These are phyloP conservation scores for Hypoxylon sp. DNA, from an alignment of 2,329 filamentous ascomycete genomes.

Conservation along the genomic window DNA sequence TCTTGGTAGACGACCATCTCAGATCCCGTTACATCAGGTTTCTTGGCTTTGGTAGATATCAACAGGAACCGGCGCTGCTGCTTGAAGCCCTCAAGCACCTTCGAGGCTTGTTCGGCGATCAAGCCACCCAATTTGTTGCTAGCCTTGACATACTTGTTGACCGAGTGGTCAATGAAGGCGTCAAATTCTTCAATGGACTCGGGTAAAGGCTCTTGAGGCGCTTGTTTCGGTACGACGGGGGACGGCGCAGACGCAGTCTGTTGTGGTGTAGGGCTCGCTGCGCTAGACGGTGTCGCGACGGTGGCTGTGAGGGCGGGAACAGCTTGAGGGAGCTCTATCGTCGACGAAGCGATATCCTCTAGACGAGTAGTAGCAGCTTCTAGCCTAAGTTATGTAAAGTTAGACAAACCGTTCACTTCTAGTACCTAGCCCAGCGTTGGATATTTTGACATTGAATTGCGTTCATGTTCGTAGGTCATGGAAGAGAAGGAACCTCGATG, in stretches of 20 bases:
- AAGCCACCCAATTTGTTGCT: constrained; percentile 83
- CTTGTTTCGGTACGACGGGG: constrained; percentile 53
- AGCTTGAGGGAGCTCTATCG: constrained; percentile 69
- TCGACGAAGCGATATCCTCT: constrained; percentile 92
- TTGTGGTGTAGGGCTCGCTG: constrained; percentile 57
- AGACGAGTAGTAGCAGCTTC: constrained; percentile 96
- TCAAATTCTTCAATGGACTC: constrained; percentile 91
- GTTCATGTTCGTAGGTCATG: background rate
- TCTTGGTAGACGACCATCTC: constrained; percentile 77
- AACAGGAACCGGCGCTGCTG: constrained; percentile 90
- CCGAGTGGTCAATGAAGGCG: constrained; percentile 76
- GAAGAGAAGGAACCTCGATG: constrained; percentile 18
- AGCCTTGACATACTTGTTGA: constrained; percentile 81
- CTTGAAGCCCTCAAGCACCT: constrained; percentile 75
- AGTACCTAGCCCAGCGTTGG: background rate
- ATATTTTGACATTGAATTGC: background rate
- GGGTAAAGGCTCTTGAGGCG: constrained; percentile 71
- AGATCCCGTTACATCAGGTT: constrained; percentile 76
- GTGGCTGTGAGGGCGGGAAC: constrained; percentile 60
- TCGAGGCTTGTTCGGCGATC: constrained; percentile 78
- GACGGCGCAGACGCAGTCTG: constrained; percentile 57
- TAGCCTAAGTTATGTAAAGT: constrained; percentile 76
- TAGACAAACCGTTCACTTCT: constrained; percentile 54
- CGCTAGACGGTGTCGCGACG: constrained; percentile 53
- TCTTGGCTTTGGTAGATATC: constrained; percentile 90